Percentiles rank a stretch among this genome's conserved stretches.
These are phyloP conservation scores for Candida suzukii DNA, from an alignment of 805 yeast genomes.

Conservation along the genomic window DNA sequence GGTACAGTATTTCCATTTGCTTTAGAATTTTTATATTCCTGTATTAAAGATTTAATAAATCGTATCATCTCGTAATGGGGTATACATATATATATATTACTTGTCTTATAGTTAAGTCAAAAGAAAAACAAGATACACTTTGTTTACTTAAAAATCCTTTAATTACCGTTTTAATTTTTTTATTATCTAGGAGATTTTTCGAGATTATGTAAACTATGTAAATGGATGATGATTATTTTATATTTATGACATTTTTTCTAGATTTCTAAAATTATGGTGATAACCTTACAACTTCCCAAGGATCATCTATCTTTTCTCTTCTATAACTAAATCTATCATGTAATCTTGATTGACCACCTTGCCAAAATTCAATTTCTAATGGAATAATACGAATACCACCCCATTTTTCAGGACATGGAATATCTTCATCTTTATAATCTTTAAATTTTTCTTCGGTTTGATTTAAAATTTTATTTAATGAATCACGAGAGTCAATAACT, in stretches of 20 bases:
- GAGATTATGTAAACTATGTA: no score
- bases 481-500: constrained; percentile 49
- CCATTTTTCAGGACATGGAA: constrained; percentile 93
- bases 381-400: constrained; percentile 91
- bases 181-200: no score
- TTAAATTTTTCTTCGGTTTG: constrained; percentile 51
- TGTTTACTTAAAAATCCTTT: no score
- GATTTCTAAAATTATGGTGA: constrained; percentile 60
- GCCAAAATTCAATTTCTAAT: constrained; percentile 93
- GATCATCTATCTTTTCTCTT: constrained; percentile 39
- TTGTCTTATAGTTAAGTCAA: no score
- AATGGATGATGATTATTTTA: neutral
- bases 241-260: no score
- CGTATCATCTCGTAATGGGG: neutral
- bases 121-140: no score
- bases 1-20: constrained; percentile 1
- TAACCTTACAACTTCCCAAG: constrained; percentile 63
- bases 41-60: neutral
- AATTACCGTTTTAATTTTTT: no score
- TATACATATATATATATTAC: neutral
- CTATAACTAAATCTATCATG: constrained; percentile 82
- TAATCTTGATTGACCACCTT: constrained; percentile 82
- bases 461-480: constrained; percentile 47
- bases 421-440: constrained; percentile 43
- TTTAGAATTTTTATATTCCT: neutral